Percentiles rank a stretch among this genome's conserved stretches.
Evolutionary conservation across 2,329 filamentous ascomycete species (phyloP).

Genomic region (Harringtonia aguacate): DNA sequence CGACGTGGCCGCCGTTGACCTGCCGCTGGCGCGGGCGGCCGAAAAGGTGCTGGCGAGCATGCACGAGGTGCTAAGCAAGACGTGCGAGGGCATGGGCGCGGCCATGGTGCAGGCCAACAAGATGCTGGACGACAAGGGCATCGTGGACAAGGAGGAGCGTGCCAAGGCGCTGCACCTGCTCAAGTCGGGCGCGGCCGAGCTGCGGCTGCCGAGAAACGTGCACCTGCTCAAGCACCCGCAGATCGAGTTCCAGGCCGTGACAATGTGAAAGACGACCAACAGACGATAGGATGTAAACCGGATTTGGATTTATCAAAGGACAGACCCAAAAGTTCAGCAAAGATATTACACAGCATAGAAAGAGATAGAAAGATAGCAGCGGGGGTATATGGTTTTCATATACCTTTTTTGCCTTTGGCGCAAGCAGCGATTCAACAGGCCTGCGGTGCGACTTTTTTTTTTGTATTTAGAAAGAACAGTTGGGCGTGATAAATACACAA

Average conservation of each 20-base stretch:
- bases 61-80: slow-evolving; percentile 69
- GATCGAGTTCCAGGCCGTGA: slow-evolving; percentile 49
- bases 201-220: slow-evolving; percentile 70
- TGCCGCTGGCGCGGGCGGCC: slow-evolving; percentile 74
- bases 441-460: no score
- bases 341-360: neutral
- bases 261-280: no score
- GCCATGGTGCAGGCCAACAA: slow-evolving; percentile 33
- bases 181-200: slow-evolving; percentile 76
- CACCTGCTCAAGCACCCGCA: slow-evolving; percentile 56
- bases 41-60: slow-evolving; percentile 88
- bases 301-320: no score
- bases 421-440: no score
- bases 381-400: no score
- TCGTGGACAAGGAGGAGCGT: slow-evolving; percentile 25
- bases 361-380: neutral
- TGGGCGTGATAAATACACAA: no score
- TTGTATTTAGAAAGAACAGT: no score
- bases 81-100: slow-evolving; percentile 51
- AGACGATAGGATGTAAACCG: no score
- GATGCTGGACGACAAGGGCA: slow-evolving; percentile 6
- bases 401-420: no score
- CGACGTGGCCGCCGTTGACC: slow-evolving; percentile 51
- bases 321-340: no score
- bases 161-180: slow-evolving; percentile 54